Percentiles rank a stretch among this genome's conserved stretches.
phyloP scores from a whole-genome alignment of 202 grass and related monocot species.

The Hordeum pubiflorum region DNA sequence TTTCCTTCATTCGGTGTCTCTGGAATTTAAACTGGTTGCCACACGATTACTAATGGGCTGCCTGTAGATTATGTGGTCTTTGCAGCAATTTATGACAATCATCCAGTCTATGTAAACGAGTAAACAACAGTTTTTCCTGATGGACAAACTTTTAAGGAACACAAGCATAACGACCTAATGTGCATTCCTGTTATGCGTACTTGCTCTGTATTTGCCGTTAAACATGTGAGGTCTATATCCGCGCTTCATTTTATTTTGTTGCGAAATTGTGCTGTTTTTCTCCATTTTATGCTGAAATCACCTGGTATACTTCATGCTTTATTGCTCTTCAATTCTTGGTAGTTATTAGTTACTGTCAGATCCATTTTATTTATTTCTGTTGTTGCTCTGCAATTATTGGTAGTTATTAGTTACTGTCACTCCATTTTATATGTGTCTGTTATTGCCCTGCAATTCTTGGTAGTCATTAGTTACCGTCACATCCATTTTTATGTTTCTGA shows the following conservation, averaged over 20 bases:
- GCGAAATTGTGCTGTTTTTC: background rate
- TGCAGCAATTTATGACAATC: background rate
- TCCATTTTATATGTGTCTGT: background rate
- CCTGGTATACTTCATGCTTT: no score
- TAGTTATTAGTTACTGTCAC: background rate
- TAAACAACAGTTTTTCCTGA: background rate
- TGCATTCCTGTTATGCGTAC: background rate
- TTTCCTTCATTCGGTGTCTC: background rate
- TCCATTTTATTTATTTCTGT: no score
- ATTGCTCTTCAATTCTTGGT: no score
- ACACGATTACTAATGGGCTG: background rate
- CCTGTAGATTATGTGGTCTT: background rate
- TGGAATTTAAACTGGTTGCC: background rate
- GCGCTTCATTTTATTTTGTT: background rate
- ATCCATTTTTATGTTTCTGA: background rate
- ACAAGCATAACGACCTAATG: background rate
- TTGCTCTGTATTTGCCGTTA: background rate
- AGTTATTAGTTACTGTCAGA: no score
- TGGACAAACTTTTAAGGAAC: background rate
- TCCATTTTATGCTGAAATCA: background rate
- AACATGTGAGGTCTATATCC: background rate
- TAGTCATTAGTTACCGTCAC: no score
- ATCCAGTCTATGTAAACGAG: background rate
- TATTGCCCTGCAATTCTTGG: no score
- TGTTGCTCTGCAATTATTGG: no score